Conservation (phyloP, 73 alveolate species). For the Tetrahymena elliotti region DNA sequence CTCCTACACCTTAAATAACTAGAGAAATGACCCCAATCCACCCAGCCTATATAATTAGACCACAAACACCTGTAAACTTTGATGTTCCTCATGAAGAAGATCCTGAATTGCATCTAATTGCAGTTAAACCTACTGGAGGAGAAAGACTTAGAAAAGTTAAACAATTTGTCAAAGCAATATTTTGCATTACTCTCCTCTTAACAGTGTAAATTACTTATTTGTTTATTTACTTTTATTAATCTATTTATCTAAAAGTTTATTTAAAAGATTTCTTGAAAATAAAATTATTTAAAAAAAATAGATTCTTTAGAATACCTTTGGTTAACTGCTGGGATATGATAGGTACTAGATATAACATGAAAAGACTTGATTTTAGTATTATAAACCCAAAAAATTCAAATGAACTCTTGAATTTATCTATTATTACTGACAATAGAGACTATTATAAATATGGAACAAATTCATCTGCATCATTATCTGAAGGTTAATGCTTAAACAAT, state of each 20-base stretch:
- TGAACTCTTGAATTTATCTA: background rate
- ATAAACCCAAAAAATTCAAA: background rate
- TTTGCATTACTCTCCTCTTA: background rate
- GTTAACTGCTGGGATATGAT: conserved; percentile 1
- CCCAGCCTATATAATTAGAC: background rate
- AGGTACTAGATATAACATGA: background rate
- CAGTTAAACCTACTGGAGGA: background rate
- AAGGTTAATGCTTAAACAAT: background rate
- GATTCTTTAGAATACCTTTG: background rate
- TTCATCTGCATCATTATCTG: background rate
- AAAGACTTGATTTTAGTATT: background rate
- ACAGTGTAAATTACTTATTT: background rate
- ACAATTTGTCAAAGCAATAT: background rate
- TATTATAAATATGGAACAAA: background rate
- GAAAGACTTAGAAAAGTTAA: background rate
- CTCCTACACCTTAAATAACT: background rate
- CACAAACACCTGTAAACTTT: background rate
- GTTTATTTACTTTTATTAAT: background rate
- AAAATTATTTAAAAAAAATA: background rate
- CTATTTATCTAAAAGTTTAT: no score
- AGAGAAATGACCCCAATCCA: background rate
- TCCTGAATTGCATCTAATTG: background rate
- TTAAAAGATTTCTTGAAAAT: no score
- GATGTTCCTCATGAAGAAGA: background rate
- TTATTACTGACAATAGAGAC: background rate